Evolutionary conservation across 352 stramenopile species (phyloP).

Genomic region (Phytophthora sp.): DNA sequence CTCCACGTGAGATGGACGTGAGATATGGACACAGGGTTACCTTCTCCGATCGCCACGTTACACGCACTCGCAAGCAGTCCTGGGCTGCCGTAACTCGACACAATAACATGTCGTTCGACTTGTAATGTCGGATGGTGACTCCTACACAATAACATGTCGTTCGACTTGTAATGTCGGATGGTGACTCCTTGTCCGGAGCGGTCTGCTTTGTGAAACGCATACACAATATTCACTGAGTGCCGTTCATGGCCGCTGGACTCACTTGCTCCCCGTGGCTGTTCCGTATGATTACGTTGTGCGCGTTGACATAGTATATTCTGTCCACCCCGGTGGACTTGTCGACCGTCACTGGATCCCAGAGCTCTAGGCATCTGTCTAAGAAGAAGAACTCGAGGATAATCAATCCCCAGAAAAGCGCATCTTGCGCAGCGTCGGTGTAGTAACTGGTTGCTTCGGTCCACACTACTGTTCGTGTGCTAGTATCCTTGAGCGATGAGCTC

Average conservation of each 20-base stretch:
- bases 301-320: slow-evolving; percentile 12
- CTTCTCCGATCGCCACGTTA: neutral
- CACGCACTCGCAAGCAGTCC: slow-evolving; percentile 15
- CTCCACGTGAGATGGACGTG: neutral
- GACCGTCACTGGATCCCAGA: slow-evolving; percentile 11
- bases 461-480: slow-evolving; percentile 30
- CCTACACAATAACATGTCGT: slow-evolving; percentile 12
- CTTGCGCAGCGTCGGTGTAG: slow-evolving; percentile 38
- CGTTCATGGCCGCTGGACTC: neutral
- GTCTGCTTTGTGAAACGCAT: slow-evolving; percentile 16
- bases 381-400: slow-evolving; percentile 35
- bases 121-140: slow-evolving; percentile 17
- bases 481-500: slow-evolving; percentile 40
- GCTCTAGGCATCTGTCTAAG: slow-evolving; percentile 32
- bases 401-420: slow-evolving; percentile 30
- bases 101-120: neutral
- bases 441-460: slow-evolving; percentile 45
- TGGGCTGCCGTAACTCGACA: slow-evolving; percentile 26
- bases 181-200: neutral
- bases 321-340: slow-evolving; percentile 3
- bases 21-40: slow-evolving; percentile 17
- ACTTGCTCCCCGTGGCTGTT: neutral
- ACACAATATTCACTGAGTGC: slow-evolving; percentile 5
- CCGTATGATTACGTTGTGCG: slow-evolving; percentile 11
- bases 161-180: slow-evolving; percentile 20